A percentile compares a stretch with the other conserved stretches of the same genome.
Conservation (phyloP, 1,284 basidiomycete genomes). For the Boletellus sp. region DNA sequence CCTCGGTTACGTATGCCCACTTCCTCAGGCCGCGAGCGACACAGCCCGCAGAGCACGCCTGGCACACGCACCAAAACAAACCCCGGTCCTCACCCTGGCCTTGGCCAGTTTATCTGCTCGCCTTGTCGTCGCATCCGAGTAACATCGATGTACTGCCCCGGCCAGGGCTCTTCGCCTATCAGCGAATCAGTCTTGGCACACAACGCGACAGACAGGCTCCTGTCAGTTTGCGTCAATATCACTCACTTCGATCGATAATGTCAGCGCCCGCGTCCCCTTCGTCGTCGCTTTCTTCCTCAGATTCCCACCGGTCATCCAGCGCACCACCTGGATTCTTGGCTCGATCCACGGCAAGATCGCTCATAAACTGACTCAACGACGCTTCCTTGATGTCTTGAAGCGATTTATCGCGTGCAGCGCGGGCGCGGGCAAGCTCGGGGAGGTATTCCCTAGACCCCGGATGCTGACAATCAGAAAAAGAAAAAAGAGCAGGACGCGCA, state of each 20-base stretch:
- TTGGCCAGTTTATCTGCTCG: constrained; percentile 61
- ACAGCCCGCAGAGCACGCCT: too few relatives aligned
- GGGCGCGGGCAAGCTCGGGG: constrained; percentile 80
- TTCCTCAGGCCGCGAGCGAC: too few relatives aligned
- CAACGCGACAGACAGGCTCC: neutral
- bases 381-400: constrained; percentile 72
- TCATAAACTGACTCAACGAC: constrained; percentile 80
- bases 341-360: constrained; percentile 78
- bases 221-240: neutral
- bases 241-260: constrained; percentile 67
- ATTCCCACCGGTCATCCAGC: constrained; percentile 56
- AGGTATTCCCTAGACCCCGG: constrained; percentile 72
- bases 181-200: constrained; percentile 5
- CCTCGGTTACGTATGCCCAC: too few relatives aligned
- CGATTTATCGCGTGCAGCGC: constrained; percentile 56
- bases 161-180: constrained; percentile 62
- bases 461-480: too few relatives aligned
- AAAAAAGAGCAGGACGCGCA: too few relatives aligned
- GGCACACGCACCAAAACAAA: neutral
- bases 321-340: constrained; percentile 52
- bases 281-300: constrained; percentile 54
- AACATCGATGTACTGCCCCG: constrained; percentile 67
- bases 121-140: constrained; percentile 51
- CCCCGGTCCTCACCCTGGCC: constrained; percentile 38
- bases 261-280: constrained; percentile 51